A percentile compares a stretch with the other conserved stretches of the same genome.
phyloP scores from a whole-genome alignment of 345 rosid genomes.

The Syzygium oleosum region DNA sequence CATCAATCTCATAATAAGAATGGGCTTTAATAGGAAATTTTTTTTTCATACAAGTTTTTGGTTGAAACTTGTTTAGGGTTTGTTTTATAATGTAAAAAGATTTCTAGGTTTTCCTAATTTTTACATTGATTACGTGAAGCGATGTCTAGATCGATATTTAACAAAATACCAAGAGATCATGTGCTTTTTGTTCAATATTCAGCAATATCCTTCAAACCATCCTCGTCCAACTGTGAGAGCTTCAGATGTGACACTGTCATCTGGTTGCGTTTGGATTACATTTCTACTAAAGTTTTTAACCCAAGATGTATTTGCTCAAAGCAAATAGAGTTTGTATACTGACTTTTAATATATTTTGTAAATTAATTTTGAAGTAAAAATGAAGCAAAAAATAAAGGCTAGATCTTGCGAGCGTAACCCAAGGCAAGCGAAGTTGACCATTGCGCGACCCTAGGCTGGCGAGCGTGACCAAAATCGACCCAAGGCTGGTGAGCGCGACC shows the following conservation, averaged over 20 bases:
- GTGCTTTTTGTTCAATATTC: background rate
- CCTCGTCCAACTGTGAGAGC: background rate
- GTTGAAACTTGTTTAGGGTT: background rate
- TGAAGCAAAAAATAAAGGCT: too few species aligned
- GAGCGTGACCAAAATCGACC: fast-evolving
- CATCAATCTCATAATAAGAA: background rate
- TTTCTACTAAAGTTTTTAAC: too few species aligned
- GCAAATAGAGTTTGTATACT: background rate
- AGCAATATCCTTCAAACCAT: background rate
- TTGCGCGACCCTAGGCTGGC: background rate
- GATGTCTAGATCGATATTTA: background rate
- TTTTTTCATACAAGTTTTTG: background rate
- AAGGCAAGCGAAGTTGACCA: background rate
- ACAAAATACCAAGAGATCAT: background rate
- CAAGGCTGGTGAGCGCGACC: fast-evolving
- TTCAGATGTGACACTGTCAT: background rate
- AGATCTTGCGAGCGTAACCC: background rate
- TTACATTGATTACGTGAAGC: background rate
- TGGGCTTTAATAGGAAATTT: background rate
- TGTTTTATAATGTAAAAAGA: background rate
- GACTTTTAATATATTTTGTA: too few species aligned
- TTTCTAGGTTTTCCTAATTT: background rate
- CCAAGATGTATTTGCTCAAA: background rate
- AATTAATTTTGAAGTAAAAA: background rate
- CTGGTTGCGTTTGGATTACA: background rate